These are phyloP conservation scores for Hysterangium stoloniferum DNA, from an alignment of 768 basidiomycete genomes.

Conservation along the genomic window DNA sequence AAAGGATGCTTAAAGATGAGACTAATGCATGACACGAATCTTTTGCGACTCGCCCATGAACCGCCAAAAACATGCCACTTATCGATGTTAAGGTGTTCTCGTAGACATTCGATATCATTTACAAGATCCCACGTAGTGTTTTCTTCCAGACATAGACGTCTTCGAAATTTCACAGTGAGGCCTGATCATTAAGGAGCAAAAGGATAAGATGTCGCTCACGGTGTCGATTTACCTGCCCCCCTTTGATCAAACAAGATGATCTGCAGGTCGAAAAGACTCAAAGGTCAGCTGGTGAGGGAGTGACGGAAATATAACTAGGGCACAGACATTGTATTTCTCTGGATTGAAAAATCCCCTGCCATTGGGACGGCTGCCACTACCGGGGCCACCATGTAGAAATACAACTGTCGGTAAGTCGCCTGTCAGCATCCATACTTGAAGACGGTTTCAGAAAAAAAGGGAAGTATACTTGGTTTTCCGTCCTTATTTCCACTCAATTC, in stretches of 20 bases:
- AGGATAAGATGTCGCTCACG: slow-evolving; percentile 37
- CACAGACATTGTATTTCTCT: slow-evolving; percentile 64
- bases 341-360: slow-evolving; percentile 83
- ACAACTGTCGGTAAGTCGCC: slow-evolving; percentile 40
- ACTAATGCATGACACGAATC: neutral
- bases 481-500: slow-evolving; percentile 73
- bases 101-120: slow-evolving; percentile 77
- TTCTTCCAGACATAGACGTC: slow-evolving; percentile 65
- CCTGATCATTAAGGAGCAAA: neutral
- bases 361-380: slow-evolving; percentile 58
- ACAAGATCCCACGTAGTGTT: slow-evolving; percentile 96
- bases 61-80: slow-evolving; percentile 96
- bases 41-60: slow-evolving; percentile 56
- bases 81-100: slow-evolving; percentile 66
- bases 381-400: slow-evolving; percentile 80
- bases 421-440: slow-evolving; percentile 12
- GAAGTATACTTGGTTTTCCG: slow-evolving; percentile 63
- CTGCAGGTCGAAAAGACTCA: slow-evolving; percentile 28
- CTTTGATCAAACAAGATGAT: slow-evolving; percentile 88
- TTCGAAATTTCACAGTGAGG: slow-evolving; percentile 42
- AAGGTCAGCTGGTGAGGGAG: neutral
- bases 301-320: no score
- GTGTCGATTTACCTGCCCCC: slow-evolving; percentile 80
- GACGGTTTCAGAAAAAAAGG: no score
- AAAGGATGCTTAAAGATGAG: neutral